Base-by-base conservation (phyloP, 495 filamentous ascomycete species). In the Penicillium diatomitis region DNA sequence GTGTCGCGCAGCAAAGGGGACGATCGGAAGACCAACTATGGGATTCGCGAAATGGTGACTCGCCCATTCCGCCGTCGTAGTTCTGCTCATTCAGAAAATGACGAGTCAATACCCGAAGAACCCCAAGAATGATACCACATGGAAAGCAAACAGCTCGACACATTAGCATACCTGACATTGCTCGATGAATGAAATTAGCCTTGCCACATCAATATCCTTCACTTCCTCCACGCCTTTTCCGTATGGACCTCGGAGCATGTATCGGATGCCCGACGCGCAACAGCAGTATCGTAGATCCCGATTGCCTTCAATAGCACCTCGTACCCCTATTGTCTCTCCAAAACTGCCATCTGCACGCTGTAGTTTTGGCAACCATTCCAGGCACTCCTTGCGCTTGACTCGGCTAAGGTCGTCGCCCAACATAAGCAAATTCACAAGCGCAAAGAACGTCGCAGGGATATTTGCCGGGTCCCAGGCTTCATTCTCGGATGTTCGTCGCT, bases 281-380 rank as follows among this genome's bases (percentile, higher is more conserved):
- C 92, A 95, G 59, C 90, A 92, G 62, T 87, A 91, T 38, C 94
- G 71, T 70, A 89, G 80, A 64, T 98, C 92, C 40, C 79, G 78
- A 10, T 87, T 87, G 2, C 91, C 91, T 31, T 81, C 80, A 28
- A 95, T 74, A 31, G 66, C 66, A 27, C 77, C 83, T 41, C 74
- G 62, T 37, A 74, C 71, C 8, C 77, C 76, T 4, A 90, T 54
- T 30, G 84, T 73, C 63, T 98, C 90, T 2, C 91, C 94, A 67
- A 98, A 98, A 56, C 89, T 91, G 9, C 92, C 92, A 62, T 96
- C 85, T 2, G 68, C 64, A 9, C 89, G 78, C 74, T 98, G 92
- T 67, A 96, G 57, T 49, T 67, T 79, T 47, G 70, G 76, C 44
- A 98, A 70, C 85, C 90, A 94, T 33, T 65, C 58, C 51, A 96